Conservation (phyloP, 2,329 filamentous ascomycete genomes). For the Pleochaeta shiraiana region DNA sequence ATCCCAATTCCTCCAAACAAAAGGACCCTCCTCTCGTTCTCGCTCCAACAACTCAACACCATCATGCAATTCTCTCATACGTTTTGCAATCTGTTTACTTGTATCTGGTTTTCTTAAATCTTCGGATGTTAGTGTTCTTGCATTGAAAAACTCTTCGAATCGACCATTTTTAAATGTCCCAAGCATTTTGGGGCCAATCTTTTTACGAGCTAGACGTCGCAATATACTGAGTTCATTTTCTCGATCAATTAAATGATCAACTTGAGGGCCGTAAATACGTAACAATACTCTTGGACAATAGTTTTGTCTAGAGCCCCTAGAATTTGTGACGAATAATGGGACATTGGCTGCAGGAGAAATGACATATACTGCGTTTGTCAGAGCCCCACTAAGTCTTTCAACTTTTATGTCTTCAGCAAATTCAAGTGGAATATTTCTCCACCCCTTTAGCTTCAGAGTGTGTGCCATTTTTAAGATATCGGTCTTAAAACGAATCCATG, state of each 20-base stretch:
- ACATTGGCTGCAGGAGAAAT: slow-evolving; percentile 58
- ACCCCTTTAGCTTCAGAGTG: slow-evolving; percentile 75
- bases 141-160: slow-evolving; percentile 88
- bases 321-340: slow-evolving; percentile 19
- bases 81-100: slow-evolving; percentile 83
- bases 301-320: slow-evolving; percentile 21
- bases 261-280: slow-evolving; percentile 84
- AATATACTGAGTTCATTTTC: slow-evolving; percentile 78
- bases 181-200: slow-evolving; percentile 74
- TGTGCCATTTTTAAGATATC: slow-evolving; percentile 81
- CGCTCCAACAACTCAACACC: slow-evolving; percentile 67
- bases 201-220: slow-evolving; percentile 67
- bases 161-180: slow-evolving; percentile 89
- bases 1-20: slow-evolving; percentile 86
- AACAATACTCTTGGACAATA: slow-evolving; percentile 47
- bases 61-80: slow-evolving; percentile 89
- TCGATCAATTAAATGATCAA: slow-evolving; percentile 87
- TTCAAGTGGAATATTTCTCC: slow-evolving; percentile 62
- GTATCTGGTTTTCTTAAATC: slow-evolving; percentile 66
- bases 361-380: slow-evolving; percentile 95
- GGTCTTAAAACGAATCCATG: slow-evolving; percentile 73
- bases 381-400: slow-evolving; percentile 63
- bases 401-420: slow-evolving; percentile 46
- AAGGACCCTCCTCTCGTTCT: slow-evolving; percentile 59
- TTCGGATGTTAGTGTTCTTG: slow-evolving; percentile 51